Base-by-base conservation (phyloP, 768 basidiomycete species). In the Collybia nuda region DNA sequence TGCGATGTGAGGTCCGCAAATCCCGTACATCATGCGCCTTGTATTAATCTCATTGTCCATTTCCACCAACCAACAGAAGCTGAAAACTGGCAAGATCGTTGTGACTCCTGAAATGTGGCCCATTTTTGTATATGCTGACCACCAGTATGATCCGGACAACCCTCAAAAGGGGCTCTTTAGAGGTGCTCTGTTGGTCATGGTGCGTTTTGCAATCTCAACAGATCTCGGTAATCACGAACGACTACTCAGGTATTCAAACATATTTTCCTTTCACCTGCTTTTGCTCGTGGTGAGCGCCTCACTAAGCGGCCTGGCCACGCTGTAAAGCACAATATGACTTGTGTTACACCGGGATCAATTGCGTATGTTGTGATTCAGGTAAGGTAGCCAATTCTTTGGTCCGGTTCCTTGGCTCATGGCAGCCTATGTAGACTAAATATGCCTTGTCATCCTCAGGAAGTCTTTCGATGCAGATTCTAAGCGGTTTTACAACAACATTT, bases 101-200 rank as follows among this genome's bases (percentile, higher is more conserved):
- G 54, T 64, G 9, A 37, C 51, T 7, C 56, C 58, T 12, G 58
- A 62, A 40, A 53, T 55, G 12, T 66, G 63, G 61, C 61, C 56
- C 0, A 14, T 60, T 6, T 59, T 65, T 23, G n/a, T 64, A n/a
- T 65, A 65, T 38, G 15, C 40, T 1, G 44, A 54, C 19, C 51
- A 53, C 26, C 35, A 19, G 5, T 67, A 58, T 29, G 49, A 65
- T 29, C 37, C 47, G 2, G 49, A 63, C 23, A 55, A 67, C 24
- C 60, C 60, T 0, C 65, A 62, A 65, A 54, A 62, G 1, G 59
- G 65, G 14, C 51, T 66, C 1, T 40, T 65, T 21, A 29, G 52
- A 21, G 54, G 61, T 24, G 5, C 48, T 2, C 29, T 64, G n/a
- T 47, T 66, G 2, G 55, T 65, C 6, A 56, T 29, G 40, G 62